phyloP scores from a whole-genome alignment of 257 asterid species.

The Verbena officinalis region DNA sequence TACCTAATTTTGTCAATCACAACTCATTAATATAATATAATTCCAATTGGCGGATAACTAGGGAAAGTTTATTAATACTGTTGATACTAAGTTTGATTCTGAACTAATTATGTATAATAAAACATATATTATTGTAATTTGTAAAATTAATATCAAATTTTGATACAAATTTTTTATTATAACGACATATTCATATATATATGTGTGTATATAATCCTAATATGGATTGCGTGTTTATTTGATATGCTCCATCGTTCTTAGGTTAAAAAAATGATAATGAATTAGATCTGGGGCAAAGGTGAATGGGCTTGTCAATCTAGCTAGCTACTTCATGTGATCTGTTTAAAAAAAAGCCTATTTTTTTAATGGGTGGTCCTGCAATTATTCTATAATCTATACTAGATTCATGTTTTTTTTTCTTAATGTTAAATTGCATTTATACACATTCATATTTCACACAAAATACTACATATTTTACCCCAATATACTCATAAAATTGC shows the following conservation, averaged over 20 bases:
- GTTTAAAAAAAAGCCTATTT: not conserved
- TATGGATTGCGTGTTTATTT: constrained; percentile 17
- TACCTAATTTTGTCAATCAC: constrained; percentile 21
- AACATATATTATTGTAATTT: too few species aligned
- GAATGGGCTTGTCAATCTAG: constrained; percentile 17
- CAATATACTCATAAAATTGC: too few species aligned
- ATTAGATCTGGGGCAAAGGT: constrained; percentile 18
- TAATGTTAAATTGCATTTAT: not conserved
- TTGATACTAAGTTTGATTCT: not conserved
- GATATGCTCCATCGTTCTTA: not conserved
- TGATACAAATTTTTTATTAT: too few species aligned
- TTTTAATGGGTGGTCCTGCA: constrained; percentile 9
- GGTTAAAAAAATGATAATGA: not conserved
- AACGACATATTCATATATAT: too few species aligned
- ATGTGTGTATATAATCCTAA: not conserved
- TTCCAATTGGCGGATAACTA: not conserved
- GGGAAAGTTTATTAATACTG: constrained; percentile 6
- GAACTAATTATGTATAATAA: too few species aligned
- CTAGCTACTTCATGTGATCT: constrained; percentile 32
- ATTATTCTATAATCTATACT: not conserved
- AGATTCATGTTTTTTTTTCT: not conserved
- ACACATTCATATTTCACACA: not conserved
- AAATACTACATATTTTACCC: too few species aligned
- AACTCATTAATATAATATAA: too few species aligned
- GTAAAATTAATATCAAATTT: too few species aligned